phyloP scores from a whole-genome alignment of 768 basidiomycete species.

The Suillus subaureus region DNA sequence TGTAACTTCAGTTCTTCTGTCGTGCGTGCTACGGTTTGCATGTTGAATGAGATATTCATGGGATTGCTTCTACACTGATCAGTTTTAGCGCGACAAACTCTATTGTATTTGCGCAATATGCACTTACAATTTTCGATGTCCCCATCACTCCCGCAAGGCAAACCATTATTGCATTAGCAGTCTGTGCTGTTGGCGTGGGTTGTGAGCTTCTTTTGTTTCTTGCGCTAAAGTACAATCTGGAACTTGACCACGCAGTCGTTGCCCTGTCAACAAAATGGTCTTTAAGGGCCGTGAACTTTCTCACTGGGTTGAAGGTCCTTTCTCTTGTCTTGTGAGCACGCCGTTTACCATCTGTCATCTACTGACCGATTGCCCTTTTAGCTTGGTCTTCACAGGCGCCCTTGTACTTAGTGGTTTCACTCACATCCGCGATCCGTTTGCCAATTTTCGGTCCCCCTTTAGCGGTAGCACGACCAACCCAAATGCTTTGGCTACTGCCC shows the following conservation, averaged over 20 bases:
- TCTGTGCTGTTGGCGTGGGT: constrained; percentile 23
- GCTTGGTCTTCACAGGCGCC: constrained; percentile 27
- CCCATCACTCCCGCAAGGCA: constrained; percentile 21
- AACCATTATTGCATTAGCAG: constrained; percentile 24
- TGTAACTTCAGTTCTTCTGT: constrained; percentile 30
- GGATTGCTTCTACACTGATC: not conserved
- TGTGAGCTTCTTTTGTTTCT: constrained; percentile 11
- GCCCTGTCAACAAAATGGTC: constrained; percentile 33
- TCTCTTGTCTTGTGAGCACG: constrained; percentile 21
- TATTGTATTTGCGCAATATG: constrained; percentile 30
- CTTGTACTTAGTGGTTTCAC: constrained; percentile 30
- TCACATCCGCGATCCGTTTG: constrained; percentile 26
- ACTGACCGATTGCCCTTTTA: constrained; percentile 6
- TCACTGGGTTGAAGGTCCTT: constrained; percentile 27
- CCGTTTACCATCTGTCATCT: not conserved
- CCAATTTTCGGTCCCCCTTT: constrained; percentile 34
- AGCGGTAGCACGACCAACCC: constrained; percentile 26
- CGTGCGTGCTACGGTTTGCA: constrained; percentile 16
- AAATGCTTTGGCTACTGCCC: constrained; percentile 27
- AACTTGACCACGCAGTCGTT: constrained; percentile 18
- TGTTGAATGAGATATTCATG: not conserved
- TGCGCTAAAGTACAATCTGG: too few species aligned
- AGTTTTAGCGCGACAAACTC: constrained; percentile 25
- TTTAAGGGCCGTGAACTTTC: constrained; percentile 24
- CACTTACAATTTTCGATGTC: constrained; percentile 20